A percentile compares a stretch with the other conserved stretches of the same genome.
These are phyloP conservation scores for Bromus sterilis DNA, from an alignment of 176 grass and related monocot genomes.

Conservation along the genomic window DNA sequence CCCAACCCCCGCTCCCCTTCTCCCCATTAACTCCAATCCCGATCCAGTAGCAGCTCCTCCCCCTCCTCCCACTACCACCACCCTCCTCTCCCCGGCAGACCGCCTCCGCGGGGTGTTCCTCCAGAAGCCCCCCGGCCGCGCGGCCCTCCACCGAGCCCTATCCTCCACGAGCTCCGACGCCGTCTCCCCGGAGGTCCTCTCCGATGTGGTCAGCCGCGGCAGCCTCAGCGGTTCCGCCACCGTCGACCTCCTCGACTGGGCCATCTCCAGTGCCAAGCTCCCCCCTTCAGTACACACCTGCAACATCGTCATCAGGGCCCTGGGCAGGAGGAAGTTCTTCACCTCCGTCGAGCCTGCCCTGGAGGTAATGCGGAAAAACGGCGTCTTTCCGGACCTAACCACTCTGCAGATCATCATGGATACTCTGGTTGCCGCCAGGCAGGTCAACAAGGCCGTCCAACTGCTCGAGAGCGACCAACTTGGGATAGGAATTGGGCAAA, in stretches of 20 bases:
- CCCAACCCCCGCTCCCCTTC: not conserved
- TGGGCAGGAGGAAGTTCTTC: conserved; percentile 83
- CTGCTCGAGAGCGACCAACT: conserved; percentile 32
- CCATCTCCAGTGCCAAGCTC: conserved; percentile 32
- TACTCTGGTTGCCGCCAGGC: conserved; percentile 49
- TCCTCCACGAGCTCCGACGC: conserved; percentile 30
- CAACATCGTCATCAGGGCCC: conserved; percentile 63
- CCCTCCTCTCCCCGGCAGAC: conserved; percentile 48
- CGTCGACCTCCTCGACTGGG: conserved; percentile 66
- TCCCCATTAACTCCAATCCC: not conserved
- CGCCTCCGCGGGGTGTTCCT: conserved; percentile 82
- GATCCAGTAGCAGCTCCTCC: not conserved
- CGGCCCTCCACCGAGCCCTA: conserved; percentile 43
- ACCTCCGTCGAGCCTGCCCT: conserved; percentile 28
- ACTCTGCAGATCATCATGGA: conserved; percentile 68
- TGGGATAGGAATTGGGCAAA: conserved; percentile 43
- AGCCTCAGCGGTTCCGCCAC: conserved; percentile 41
- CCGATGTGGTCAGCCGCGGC: conserved; percentile 41
- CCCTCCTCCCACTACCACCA: not conserved
- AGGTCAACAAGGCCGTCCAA: conserved; percentile 55
- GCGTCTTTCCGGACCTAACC: conserved; percentile 27
- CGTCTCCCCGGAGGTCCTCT: conserved; percentile 49
- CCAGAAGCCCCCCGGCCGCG: conserved; percentile 43
- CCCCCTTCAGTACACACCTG: conserved; percentile 24
- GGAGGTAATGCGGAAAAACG: conserved; percentile 36